These are phyloP conservation scores for Hypocrella siamensis DNA, from an alignment of 2,329 filamentous ascomycete genomes.

Conservation along the genomic window DNA sequence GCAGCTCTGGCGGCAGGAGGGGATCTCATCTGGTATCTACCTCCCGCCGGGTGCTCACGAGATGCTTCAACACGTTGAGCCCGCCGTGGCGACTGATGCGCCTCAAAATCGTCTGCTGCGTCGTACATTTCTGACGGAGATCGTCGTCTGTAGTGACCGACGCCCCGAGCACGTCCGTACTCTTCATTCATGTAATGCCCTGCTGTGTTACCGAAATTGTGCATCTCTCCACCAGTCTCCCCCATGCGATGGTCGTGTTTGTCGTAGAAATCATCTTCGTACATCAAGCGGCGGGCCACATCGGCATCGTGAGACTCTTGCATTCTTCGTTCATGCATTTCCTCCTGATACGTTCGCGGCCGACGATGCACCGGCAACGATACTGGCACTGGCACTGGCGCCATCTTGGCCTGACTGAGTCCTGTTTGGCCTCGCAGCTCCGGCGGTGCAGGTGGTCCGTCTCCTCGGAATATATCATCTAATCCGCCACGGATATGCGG, in stretches of 20 bases:
- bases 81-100: slow-evolving; percentile 26
- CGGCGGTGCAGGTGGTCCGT: slow-evolving; percentile 14
- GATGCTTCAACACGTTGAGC: slow-evolving; percentile 22
- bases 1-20: slow-evolving; percentile 19
- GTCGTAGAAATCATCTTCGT: slow-evolving; percentile 21
- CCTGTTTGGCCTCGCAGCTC: slow-evolving; percentile 10
- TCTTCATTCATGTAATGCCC: slow-evolving; percentile 47
- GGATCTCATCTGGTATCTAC: slow-evolving; percentile 15
- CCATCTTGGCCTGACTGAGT: slow-evolving; percentile 5
- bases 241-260: slow-evolving; percentile 19
- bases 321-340: slow-evolving; percentile 25
- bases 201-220: slow-evolving; percentile 33
- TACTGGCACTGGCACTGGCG: too few relatives aligned
- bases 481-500: slow-evolving; percentile 13
- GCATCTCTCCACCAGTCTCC: slow-evolving; percentile 18
- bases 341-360: slow-evolving; percentile 27
- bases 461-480: slow-evolving; percentile 6
- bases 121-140: slow-evolving; percentile 1
- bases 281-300: slow-evolving; percentile 9
- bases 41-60: slow-evolving; percentile 32
- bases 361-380: slow-evolving; percentile 11
- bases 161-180: slow-evolving; percentile 19
- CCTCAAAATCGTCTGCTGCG: slow-evolving; percentile 21
- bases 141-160: slow-evolving; percentile 2
- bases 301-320: slow-evolving; percentile 32